Percentiles rank a stretch among this genome's conserved stretches.
phyloP scores from a whole-genome alignment of 1,284 basidiomycete species.

The Rhodotorula sp. region DNA sequence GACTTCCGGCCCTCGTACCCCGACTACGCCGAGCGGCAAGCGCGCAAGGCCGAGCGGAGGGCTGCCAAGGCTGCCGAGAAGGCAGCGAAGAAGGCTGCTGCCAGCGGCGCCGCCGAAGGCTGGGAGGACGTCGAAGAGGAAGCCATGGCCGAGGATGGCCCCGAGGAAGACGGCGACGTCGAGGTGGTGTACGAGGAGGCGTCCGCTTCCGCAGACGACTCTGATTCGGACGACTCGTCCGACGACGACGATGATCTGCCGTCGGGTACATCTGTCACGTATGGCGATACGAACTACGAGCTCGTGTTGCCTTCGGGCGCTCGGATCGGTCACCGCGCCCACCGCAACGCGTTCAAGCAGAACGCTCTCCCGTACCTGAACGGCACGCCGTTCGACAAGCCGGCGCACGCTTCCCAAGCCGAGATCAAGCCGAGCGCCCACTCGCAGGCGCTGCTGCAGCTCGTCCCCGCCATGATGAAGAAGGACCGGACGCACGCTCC shows the following conservation, averaged over 20 bases:
- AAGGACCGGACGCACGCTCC: conserved; percentile 38
- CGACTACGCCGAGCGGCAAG: conserved; percentile 53
- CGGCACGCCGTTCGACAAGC: conserved; percentile 33
- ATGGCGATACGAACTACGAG: conserved; percentile 64
- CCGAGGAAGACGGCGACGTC: conserved; percentile 52
- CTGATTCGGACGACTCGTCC: conserved; percentile 47
- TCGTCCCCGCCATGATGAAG: conserved; percentile 30
- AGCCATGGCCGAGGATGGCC: conserved; percentile 49
- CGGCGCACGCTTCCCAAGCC: conserved; percentile 27
- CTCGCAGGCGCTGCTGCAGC: conserved; percentile 32
- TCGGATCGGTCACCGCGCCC: conserved; percentile 84
- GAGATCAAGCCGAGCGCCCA: conserved; percentile 32
- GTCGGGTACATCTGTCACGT: conserved; percentile 30
- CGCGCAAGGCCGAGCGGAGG: conserved; percentile 48
- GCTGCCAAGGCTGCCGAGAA: conserved; percentile 43
- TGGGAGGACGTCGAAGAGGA: conserved; percentile 54
- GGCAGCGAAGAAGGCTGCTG: conserved; percentile 43
- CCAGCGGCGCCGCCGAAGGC: conserved; percentile 48
- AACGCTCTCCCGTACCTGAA: conserved; percentile 57
- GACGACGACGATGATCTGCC: conserved; percentile 40
- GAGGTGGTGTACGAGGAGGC: conserved; percentile 51
- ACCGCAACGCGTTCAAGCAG: conserved; percentile 86
- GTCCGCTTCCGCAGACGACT: conserved; percentile 50
- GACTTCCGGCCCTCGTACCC: conserved; percentile 84
- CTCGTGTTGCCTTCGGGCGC: conserved; percentile 93